These are phyloP conservation scores for Glutinoglossum americanum DNA, from an alignment of 495 filamentous ascomycete genomes.

Conservation along the genomic window DNA sequence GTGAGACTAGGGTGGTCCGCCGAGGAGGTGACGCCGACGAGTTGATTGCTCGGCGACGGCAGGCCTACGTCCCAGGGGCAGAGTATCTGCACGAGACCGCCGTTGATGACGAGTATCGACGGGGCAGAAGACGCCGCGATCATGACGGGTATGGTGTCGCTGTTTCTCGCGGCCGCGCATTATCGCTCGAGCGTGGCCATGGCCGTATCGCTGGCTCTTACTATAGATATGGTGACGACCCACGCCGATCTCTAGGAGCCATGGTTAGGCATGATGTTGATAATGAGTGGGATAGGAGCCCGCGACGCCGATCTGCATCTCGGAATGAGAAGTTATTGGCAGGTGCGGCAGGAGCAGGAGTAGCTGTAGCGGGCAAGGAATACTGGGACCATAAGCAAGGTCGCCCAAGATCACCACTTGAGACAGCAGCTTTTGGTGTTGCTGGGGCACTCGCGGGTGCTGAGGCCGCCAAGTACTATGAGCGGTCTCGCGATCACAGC, in stretches of 20 bases:
- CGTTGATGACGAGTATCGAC: neutral
- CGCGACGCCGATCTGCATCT: slow-evolving; percentile 3
- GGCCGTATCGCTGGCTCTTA: neutral
- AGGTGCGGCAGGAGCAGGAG: slow-evolving; percentile 3
- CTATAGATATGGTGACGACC: neutral
- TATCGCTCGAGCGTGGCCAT: slow-evolving; percentile 3
- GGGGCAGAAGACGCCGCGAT: neutral
- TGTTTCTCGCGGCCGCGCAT: neutral
- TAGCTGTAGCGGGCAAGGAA: slow-evolving; percentile 6
- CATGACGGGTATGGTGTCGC: neutral
- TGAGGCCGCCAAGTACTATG: slow-evolving; percentile 1
- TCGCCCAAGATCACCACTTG: neutral
- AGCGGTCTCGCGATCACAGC: neutral
- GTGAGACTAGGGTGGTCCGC: neutral
- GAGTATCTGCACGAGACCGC: neutral
- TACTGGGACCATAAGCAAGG: slow-evolving; percentile 1
- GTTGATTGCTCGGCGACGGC: neutral
- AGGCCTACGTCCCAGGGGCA: neutral
- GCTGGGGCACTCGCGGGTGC: slow-evolving; percentile 6
- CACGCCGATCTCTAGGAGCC: neutral
- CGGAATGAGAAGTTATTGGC: neutral
- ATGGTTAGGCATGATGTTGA: neutral
- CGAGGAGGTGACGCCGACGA: neutral
- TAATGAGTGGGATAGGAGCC: neutral
- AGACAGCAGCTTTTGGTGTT: slow-evolving; percentile 2